Evolutionary conservation across 352 stramenopile genomes (phyloP), one percentile per base, ranked within the genome.

Genomic region (Pythium rishiriense): DNA sequence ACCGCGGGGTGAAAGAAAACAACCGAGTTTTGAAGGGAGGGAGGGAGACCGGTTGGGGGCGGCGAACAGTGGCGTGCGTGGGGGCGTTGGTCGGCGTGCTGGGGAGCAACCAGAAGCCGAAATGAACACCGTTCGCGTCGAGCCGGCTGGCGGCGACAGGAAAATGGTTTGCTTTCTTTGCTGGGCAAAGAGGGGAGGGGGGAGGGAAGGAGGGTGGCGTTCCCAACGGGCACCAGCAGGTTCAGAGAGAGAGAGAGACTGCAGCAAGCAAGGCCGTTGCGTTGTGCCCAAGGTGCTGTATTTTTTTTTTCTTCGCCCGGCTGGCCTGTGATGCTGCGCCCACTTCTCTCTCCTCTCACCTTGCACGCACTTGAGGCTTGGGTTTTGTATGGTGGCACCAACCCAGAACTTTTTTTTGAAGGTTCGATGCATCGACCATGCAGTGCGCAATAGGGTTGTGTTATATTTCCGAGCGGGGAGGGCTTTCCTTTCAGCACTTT

Each of bases 81-180:
- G 26, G 33, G n/a, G n/a, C n/a, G n/a, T n/a, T 31, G 51, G 43
- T 47, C 39, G 21, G 59, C 62, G 42, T 78, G 66, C 66, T 52
- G 56, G 42, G 59, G 49, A 73, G 62, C 68, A 63, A 66, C 64
- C 64, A 62, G 64, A 76, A 76, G 72, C 65, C 66, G 50, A 79
- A 66, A 53, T 78, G 67, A 73, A 55, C 48, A 31, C 12, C 19
- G 46, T 9, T 35, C 15, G 46, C 22, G 26, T 24, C 25, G 48
- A 45, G 39, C 10, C 8, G 35, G 31, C 11, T n/a, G 39, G 4
- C 35, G 57, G 48, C 58, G 48, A 65, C 47, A 29, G 39, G 39
- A 51, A 56, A 66, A 48, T 57, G 57, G 33, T 59, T 48, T 59
- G 52, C 29, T 54, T 54, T 31, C 26, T 52, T 49, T 24, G 21